Evolutionary conservation across 2,329 filamentous ascomycete species (phyloP), one percentile per base, ranked within the genome.

Genomic region (Neofusicoccum umdonicola): DNA sequence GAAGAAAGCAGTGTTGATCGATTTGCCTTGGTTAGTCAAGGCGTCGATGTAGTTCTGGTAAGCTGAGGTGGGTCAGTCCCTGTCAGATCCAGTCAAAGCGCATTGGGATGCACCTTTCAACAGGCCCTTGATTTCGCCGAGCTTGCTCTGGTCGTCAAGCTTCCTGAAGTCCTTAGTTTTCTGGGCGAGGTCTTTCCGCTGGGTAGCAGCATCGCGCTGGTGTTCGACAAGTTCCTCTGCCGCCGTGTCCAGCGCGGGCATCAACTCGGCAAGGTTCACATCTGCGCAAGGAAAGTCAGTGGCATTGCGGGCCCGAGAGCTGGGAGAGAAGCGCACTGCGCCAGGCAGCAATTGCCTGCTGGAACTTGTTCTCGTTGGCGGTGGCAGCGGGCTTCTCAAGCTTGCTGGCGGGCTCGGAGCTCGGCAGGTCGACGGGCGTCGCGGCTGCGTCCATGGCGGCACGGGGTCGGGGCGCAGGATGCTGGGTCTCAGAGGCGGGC

Each of bases 101-200:
- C n/a, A 50, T 12, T 34, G 19, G 56, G 52, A 71, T 68, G 22
- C 75, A 93, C 92, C 89, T 83, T 97, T 97, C 66, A 99, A 80
- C 58, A 99, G 80, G 44, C 87, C 87, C 79, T 98, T 99, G 81
- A 96, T 88, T 77, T 99, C 95, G 4, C 84, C 83, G 62, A 99
- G 80, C 78, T 98, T 99, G 64, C 86, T 87, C 11, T 90, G 82
- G 82, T 99, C 93, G 71, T 98, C 94, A 11, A 96, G 85, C 77
- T 97, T 98, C 67, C 93, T 85, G 71, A 98, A 99, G 72, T 98
- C 94, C 74, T 99, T 99, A 0, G 95, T 99, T 83, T 97, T 98
- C 75, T 97, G 93, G n/a, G 96, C 95, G 19, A 99, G 83, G 67
- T 99, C 96, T 76, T 99, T 99, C 62, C 95, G 87, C 76, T 99